These are phyloP conservation scores for Salix udensis DNA, from an alignment of 345 rosid species.

Conservation along the genomic window DNA sequence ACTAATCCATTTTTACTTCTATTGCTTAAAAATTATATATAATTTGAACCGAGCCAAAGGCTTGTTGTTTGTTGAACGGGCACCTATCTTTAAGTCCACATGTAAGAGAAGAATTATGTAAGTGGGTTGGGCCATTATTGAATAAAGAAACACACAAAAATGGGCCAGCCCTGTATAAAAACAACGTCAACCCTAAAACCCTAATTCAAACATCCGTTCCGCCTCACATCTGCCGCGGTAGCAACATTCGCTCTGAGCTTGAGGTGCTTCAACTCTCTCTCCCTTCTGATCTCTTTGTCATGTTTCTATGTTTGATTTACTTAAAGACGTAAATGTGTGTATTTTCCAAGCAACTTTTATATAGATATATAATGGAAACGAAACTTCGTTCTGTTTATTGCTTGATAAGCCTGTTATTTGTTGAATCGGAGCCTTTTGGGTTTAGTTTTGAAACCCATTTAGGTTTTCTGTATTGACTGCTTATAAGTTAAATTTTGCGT, in stretches of 20 bases:
- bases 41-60: too few species aligned
- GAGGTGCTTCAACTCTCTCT: neutral
- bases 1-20: too few species aligned
- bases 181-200: neutral
- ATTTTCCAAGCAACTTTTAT: neutral
- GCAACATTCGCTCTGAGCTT: neutral
- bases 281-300: neutral
- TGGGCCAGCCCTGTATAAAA: neutral
- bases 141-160: neutral
- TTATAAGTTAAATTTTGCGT: neutral
- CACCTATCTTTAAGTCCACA: neutral
- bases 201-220: neutral
- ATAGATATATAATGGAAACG: neutral
- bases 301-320: neutral
- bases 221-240: neutral
- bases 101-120: neutral
- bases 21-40: too few species aligned
- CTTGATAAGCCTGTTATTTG: neutral
- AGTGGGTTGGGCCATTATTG: neutral
- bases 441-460: neutral
- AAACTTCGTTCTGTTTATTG: neutral
- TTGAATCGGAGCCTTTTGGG: neutral
- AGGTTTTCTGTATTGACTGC: neutral
- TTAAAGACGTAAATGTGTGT: neutral
- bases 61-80: too few species aligned